phyloP scores from a whole-genome alignment of 495 filamentous ascomycete genomes.

The Hyaloscypha bicolor region DNA sequence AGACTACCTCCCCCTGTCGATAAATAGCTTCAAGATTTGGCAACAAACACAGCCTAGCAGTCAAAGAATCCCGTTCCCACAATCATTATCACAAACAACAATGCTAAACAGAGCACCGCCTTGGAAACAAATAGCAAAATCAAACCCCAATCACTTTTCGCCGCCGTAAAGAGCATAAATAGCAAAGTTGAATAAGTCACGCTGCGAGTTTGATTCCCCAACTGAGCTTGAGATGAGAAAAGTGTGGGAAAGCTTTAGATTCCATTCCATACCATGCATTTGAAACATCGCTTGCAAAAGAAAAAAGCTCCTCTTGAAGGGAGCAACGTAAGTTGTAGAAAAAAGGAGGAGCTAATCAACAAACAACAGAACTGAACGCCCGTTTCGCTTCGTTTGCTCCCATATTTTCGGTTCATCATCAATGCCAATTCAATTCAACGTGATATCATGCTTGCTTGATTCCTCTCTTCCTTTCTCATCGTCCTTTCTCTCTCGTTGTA shows the following conservation, averaged over 20 bases:
- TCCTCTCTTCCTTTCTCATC: not conserved
- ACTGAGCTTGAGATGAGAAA: too few species aligned
- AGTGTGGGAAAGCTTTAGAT: not conserved
- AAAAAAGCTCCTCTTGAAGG: not conserved
- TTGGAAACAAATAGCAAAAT: not conserved
- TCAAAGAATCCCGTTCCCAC: too few species aligned
- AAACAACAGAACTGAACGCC: conserved; percentile 2
- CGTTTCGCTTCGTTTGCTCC: not conserved
- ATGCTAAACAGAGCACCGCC: not conserved
- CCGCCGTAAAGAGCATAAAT: not conserved
- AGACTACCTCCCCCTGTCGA: too few species aligned
- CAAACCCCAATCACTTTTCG: not conserved
- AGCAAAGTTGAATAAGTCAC: not conserved
- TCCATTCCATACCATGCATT: not conserved
- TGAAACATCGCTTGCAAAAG: not conserved
- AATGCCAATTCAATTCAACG: not conserved
- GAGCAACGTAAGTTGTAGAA: not conserved
- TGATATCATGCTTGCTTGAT: conserved; percentile 1
- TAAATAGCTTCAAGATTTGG: too few species aligned
- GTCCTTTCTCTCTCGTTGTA: not conserved
- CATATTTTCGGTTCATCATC: conserved; percentile 2
- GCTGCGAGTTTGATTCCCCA: not conserved
- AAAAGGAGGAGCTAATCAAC: not conserved
- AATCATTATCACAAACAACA: not conserved
- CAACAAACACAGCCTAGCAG: too few species aligned